These are phyloP conservation scores for Thraustochytrium striatum DNA, from an alignment of 352 stramenopile species.

Conservation along the genomic window DNA sequence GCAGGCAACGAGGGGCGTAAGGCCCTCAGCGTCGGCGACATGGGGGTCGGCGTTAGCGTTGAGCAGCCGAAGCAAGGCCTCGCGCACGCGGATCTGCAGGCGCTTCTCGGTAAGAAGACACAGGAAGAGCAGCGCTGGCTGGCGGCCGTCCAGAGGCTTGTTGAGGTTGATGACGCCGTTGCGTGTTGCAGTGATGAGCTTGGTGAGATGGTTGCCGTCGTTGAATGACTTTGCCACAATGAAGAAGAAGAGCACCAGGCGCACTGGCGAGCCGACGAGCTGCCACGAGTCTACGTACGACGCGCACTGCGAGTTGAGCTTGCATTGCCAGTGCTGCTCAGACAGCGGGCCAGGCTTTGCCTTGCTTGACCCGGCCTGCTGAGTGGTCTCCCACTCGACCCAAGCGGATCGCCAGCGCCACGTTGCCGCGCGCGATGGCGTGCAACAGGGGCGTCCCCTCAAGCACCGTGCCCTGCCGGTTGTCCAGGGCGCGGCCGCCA, in stretches of 20 bases:
- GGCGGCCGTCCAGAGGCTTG: neutral
- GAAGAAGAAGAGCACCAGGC: conserved; percentile 32
- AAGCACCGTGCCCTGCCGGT: neutral
- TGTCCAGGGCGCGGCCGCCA: neutral
- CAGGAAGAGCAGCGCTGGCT: conserved; percentile 30
- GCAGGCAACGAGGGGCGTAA: conserved; percentile 6
- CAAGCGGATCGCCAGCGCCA: conserved; percentile 25
- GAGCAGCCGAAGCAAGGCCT: conserved; percentile 11
- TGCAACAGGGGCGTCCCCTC: conserved; percentile 23
- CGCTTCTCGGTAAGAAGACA: conserved; percentile 27
- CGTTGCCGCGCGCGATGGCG: conserved; percentile 28
- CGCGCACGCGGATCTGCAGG: neutral
- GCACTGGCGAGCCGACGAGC: neutral
- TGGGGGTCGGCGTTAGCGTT: neutral
- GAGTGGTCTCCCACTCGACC: conserved; percentile 31
- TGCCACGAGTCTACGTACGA: conserved; percentile 1
- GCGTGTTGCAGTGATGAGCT: neutral
- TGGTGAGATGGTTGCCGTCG: neutral
- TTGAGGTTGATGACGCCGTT: neutral
- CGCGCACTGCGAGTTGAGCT: conserved; percentile 1
- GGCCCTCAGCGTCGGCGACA: neutral
- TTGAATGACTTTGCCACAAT: conserved; percentile 19
- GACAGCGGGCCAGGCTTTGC: neutral
- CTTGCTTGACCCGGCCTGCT: neutral
- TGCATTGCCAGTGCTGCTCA: conserved; percentile 1